These are phyloP conservation scores for Theobroma cacao DNA, from an alignment of 345 rosid genomes.

Conservation along the genomic window DNA sequence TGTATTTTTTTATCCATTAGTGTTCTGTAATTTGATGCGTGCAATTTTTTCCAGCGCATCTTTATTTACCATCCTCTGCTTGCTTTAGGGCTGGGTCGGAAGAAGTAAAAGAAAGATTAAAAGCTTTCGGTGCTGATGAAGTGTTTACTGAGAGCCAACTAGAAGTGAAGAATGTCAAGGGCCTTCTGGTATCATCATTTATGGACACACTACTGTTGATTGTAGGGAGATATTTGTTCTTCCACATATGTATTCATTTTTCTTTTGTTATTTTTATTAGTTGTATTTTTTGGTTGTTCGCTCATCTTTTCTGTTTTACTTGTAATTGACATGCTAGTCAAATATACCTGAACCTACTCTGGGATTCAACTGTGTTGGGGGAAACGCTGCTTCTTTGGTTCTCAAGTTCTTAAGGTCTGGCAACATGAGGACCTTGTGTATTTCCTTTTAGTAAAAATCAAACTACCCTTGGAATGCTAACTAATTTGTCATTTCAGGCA, in stretches of 20 bases:
- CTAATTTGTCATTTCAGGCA: conserved; percentile 35
- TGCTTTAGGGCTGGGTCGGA: conserved; percentile 59
- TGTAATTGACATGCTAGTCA: conserved; percentile 31
- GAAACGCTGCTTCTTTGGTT: conserved; percentile 76
- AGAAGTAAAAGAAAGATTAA: conserved; percentile 61
- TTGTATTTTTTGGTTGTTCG: not conserved
- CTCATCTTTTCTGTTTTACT: conserved; percentile 1
- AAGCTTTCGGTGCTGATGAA: conserved; percentile 73
- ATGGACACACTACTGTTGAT: not conserved
- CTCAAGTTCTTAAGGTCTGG: conserved; percentile 70
- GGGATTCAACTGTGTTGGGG: conserved; percentile 92
- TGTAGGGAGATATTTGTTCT: not conserved
- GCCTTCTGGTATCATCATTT: conserved; percentile 61
- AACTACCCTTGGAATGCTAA: not conserved
- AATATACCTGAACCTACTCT: conserved; percentile 65
- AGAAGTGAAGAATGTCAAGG: conserved; percentile 73
- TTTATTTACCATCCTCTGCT: conserved; percentile 10
- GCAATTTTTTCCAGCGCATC: not conserved
- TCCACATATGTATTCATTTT: not conserved
- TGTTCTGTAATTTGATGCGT: not conserved
- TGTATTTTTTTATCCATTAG: not conserved
- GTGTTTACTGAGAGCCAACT: conserved; percentile 75
- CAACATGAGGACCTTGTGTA: not conserved
- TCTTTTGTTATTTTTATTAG: not conserved
- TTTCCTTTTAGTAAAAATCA: not conserved